Base-by-base conservation (phyloP, 257 asterid species). In the Nicotiana sylvestris region DNA sequence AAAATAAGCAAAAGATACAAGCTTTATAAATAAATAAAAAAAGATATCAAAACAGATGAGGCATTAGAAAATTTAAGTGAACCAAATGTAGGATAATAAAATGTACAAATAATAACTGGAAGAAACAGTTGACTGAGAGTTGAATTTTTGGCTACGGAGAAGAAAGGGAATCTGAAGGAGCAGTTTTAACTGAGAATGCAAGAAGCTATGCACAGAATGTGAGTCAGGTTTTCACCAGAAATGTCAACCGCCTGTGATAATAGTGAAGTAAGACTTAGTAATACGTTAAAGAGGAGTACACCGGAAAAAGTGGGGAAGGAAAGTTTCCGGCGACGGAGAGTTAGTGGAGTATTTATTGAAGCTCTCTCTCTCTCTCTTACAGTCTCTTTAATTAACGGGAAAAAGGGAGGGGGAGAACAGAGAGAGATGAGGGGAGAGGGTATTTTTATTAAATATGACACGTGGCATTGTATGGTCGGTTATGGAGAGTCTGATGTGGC, bases 311-410 rank as follows among this genome's bases (percentile, higher is more conserved):
- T 46, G 3, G 13, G 61, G 61, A 78, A 84, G 60, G 67, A 64
- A 49, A 81, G 84, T 72, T 85, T 77, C 89, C 91, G 92, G 87
- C 83, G 58, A 83, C 78, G 62, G 85, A 61, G 57, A 80, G 85
- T 78, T 85, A 85, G 86, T 81, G 80, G 77, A 77, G 83, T 89
- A 88, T 83, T 86, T 68, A 81, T 46, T 46, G 29, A 85, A 68
- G 85, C 85, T 0, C 64, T 65, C 90, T 61, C 83, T 61, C 83
- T 79, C 89, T 46, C 89, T 67, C 81, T 64, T 49, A 25, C 58
- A 49, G 25, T 6, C 15, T 13, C 1, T 1, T 74, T 51, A 49
- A 74, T 49, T 49, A 74, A 49, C 62, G 80, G 39, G 80, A 74
- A 74, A 74, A 51, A 61, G 1, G 4, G 29, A 11, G 70, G n/a